Percentiles rank a stretch among this genome's conserved stretches.
Evolutionary conservation across 352 stramenopile genomes (phyloP).

Genomic region (Phytopythium montanum): DNA sequence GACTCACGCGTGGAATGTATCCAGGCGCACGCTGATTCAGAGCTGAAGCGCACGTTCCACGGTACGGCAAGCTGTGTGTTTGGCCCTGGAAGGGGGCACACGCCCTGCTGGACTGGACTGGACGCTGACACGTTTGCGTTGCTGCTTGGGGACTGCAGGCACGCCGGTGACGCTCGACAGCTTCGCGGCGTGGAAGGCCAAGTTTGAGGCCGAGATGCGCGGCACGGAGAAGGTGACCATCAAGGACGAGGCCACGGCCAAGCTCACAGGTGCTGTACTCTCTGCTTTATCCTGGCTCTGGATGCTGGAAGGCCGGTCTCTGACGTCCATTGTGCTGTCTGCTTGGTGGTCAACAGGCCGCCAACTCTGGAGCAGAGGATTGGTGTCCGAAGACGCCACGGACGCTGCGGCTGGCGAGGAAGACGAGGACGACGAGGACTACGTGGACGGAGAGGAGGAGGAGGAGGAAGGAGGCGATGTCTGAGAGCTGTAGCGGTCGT

Average conservation of each 20-base stretch:
- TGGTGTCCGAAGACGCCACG: constrained; percentile 64
- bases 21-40: constrained; percentile 23
- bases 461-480: constrained; percentile 21
- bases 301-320: neutral
- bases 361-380: constrained; percentile 64
- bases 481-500: neutral
- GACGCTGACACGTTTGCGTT: neutral
- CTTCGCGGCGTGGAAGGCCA: constrained; percentile 67
- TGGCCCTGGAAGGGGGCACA: neutral
- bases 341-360: constrained; percentile 28
- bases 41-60: constrained; percentile 29
- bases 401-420: constrained; percentile 19
- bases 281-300: neutral
- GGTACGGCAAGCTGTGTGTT: constrained; percentile 11
- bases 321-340: neutral
- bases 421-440: constrained; percentile 31
- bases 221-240: constrained; percentile 33
- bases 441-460: constrained; percentile 26
- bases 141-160: constrained; percentile 18
- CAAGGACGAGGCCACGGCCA: constrained; percentile 69
- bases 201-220: constrained; percentile 71
- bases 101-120: neutral
- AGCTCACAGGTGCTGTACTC: constrained; percentile 59
- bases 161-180: constrained; percentile 78
- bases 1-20: constrained; percentile 11